Base-by-base conservation (phyloP, 78 protist species). In the Thecamonas trahens region DNA sequence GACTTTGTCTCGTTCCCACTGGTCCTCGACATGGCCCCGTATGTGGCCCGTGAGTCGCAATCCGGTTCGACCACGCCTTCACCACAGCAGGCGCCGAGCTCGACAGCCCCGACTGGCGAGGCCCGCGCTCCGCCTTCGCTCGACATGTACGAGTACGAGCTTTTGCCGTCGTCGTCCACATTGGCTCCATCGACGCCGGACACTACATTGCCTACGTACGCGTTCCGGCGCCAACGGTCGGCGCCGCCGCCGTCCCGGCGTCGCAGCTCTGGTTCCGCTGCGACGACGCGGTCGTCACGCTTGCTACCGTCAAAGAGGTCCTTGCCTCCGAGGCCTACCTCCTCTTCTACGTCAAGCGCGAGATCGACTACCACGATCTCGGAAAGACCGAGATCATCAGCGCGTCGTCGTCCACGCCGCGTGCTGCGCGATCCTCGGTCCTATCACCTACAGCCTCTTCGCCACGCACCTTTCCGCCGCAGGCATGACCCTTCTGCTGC, bases 241-340 rank as follows among this genome's bases (percentile, higher is more conserved):
- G 6, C 22, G 26, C n/a, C 5, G 6, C 26, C 6, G 15, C n/a
- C 7, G 6, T 47, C 53, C 7, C 26, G 6, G 1, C 29, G 57
- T 8, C 57, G 57, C 57, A 24, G 62, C 62, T 37, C 44, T 62
- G 68, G 68, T 62, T 34, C 68, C 17, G 15, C 13, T 62, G 68
- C 47, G 68, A 62, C 68, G 68, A 62, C 28, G 7, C 68, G 26
- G 40, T 37, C 24, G 40, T 62, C 31, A 34, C 68, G n/a, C 7
- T 7, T 3, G 68, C 68, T 11, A 29, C 50, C 11, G 3, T 62
- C 5, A 11, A 31, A 18, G 17, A 31, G 4, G 68, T 62, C 31
- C 52, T 62, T 5, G 18, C 35, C 50, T 31, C 44, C 47, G 47
- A 62, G 40, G 68, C 44, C n/a, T 62, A 35, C 5, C 18, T 62